These are phyloP conservation scores for Fusarium sp. DNA, from an alignment of 2,329 filamentous ascomycete genomes.

Conservation along the genomic window DNA sequence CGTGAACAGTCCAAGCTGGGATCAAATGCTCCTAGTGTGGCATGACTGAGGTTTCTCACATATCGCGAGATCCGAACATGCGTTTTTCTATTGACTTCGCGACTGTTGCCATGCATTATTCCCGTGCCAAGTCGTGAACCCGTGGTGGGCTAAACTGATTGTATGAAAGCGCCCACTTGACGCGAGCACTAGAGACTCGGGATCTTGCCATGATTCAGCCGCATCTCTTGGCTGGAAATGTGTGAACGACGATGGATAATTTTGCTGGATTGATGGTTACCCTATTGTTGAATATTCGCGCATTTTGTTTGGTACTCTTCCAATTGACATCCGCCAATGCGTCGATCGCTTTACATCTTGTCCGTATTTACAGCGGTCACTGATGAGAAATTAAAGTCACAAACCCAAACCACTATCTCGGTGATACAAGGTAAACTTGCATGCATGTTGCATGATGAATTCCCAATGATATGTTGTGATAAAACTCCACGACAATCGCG, in stretches of 20 bases:
- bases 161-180: neutral
- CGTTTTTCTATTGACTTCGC: neutral
- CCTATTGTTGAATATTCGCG: neutral
- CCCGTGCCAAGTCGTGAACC: conserved; percentile 16
- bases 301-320: too few relatives aligned
- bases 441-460: too few relatives aligned
- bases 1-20: neutral
- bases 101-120: conserved; percentile 5
- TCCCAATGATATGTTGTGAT: neutral
- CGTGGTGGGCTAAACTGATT: conserved; percentile 1
- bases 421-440: too few relatives aligned
- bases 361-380: too few relatives aligned
- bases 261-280: too few relatives aligned
- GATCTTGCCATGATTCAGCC: conserved; percentile 27
- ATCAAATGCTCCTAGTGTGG: neutral
- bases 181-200: conserved; percentile 1
- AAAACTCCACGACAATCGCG: neutral
- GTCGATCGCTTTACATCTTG: too few relatives aligned
- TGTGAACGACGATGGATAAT: neutral
- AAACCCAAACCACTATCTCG: too few relatives aligned
- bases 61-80: neutral
- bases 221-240: conserved; percentile 31
- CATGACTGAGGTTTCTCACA: neutral
- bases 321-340: too few relatives aligned
- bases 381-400: too few relatives aligned